Conservation (phyloP, 345 rosid genomes). For the Nephelium lappaceum region DNA sequence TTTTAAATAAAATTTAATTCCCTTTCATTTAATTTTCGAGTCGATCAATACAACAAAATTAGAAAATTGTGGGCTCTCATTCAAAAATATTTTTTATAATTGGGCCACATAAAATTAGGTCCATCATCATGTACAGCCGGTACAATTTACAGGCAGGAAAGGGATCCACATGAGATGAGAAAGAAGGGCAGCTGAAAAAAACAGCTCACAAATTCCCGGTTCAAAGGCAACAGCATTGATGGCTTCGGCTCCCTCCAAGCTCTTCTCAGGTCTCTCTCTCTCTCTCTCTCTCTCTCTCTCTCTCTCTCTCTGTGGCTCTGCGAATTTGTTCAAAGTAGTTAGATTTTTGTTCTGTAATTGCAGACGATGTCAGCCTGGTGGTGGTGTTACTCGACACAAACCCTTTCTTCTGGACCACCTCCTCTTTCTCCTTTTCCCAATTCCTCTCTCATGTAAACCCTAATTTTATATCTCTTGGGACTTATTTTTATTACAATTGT, state of each 20-base stretch:
- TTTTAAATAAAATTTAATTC: no score
- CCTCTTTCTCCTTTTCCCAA: constrained; percentile 64
- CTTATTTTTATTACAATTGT: neutral
- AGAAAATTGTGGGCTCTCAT: no score
- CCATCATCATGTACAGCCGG: neutral
- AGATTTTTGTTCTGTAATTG: constrained; percentile 13
- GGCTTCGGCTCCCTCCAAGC: constrained; percentile 76
- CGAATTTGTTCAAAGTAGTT: neutral
- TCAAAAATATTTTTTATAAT: no score
- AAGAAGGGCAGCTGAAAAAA: neutral
- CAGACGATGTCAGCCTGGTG: constrained; percentile 88
- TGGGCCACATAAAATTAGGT: neutral
- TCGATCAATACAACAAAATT: no score
- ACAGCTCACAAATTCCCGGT: neutral
- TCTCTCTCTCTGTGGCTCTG: neutral
- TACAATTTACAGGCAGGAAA: no score
- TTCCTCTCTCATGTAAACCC: constrained; percentile 79
- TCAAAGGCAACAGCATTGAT: constrained; percentile 24
- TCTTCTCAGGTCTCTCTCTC: constrained; percentile 54
- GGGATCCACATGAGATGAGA: no score
- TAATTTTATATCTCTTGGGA: constrained; percentile 19
- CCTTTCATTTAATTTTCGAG: no score
- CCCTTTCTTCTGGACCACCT: constrained; percentile 81
- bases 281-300: neutral
- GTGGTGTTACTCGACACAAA: constrained; percentile 79